phyloP scores from a whole-genome alignment of 2,329 filamentous ascomycete species.

The Colletotrichum sansevieriae region DNA sequence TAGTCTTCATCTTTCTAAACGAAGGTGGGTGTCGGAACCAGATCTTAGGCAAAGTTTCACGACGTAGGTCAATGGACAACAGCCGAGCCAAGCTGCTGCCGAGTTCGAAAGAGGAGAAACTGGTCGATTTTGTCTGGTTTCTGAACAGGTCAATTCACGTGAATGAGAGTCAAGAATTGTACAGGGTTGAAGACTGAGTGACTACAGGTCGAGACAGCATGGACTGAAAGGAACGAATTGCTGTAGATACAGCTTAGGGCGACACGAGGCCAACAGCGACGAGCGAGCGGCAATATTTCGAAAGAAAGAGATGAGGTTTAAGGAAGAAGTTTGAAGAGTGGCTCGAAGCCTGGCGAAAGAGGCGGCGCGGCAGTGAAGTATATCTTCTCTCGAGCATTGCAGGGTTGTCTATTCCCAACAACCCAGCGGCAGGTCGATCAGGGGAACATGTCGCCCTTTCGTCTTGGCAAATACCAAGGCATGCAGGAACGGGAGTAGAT shows the following conservation, averaged over 20 bases:
- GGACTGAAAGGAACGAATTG: conserved; percentile 43
- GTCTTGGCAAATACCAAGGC: conserved; percentile 40
- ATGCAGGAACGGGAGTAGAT: conserved; percentile 42
- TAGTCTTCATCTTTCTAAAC: conserved; percentile 24
- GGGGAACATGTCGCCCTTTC: neutral
- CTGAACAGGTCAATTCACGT: conserved; percentile 37
- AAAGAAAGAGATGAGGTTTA: neutral
- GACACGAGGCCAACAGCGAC: conserved; percentile 12
- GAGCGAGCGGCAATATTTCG: conserved; percentile 37
- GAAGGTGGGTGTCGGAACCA: neutral
- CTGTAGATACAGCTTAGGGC: conserved; percentile 34
- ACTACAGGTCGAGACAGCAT: conserved; percentile 41
- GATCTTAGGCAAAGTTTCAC: neutral
- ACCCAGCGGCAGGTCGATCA: neutral
- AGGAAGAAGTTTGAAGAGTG: conserved; percentile 21
- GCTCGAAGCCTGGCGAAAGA: neutral
- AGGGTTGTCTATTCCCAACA: conserved; percentile 30
- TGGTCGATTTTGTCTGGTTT: neutral
- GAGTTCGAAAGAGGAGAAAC: neutral
- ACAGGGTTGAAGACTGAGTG: conserved; percentile 44
- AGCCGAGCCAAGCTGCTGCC: neutral
- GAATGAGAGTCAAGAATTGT: conserved; percentile 24
- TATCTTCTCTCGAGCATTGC: conserved; percentile 33
- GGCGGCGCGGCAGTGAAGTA: conserved; percentile 26
- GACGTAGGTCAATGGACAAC: neutral